These are phyloP conservation scores for Talaromyces thailandensis DNA, from an alignment of 495 filamentous ascomycete species.

Conservation along the genomic window DNA sequence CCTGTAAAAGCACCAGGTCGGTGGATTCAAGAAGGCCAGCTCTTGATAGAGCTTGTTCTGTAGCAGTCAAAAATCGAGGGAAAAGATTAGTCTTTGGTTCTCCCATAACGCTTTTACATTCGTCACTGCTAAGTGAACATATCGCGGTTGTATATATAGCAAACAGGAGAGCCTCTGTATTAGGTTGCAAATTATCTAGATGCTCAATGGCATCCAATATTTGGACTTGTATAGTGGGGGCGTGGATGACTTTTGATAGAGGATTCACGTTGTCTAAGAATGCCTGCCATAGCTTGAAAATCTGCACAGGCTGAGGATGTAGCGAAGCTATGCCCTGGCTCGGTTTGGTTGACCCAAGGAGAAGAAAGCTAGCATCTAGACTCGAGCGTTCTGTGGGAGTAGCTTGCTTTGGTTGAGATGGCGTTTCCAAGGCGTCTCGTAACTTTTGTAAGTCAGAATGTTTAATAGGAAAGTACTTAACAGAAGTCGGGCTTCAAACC, in stretches of 20 bases:
- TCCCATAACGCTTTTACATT: constrained; percentile 31
- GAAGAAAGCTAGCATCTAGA: background rate
- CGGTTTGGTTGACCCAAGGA: background rate
- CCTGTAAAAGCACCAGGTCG: constrained; percentile 33
- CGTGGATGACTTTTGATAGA: constrained; percentile 59
- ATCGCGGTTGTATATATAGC: constrained; percentile 37
- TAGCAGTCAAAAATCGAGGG: constrained; percentile 28
- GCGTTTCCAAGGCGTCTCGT: no score
- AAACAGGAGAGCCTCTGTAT: constrained; percentile 37
- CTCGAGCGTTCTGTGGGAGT: background rate
- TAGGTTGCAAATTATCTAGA: constrained; percentile 19
- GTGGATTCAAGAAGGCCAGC: constrained; percentile 36
- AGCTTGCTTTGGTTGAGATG: no score
- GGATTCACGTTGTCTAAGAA: constrained; percentile 61
- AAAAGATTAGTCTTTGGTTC: constrained; percentile 28
- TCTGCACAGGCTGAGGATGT: constrained; percentile 29
- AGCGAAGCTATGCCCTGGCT: no score
- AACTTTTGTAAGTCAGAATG: no score
- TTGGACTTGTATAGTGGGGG: constrained; percentile 42
- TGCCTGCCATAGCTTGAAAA: constrained; percentile 62
- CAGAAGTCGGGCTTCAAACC: no score
- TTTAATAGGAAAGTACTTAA: no score
- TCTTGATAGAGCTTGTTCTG: constrained; percentile 36
- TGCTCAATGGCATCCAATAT: constrained; percentile 30
- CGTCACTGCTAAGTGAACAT: constrained; percentile 24